These are phyloP conservation scores for Clavispora santaluciae DNA, from an alignment of 805 yeast species.

Conservation along the genomic window DNA sequence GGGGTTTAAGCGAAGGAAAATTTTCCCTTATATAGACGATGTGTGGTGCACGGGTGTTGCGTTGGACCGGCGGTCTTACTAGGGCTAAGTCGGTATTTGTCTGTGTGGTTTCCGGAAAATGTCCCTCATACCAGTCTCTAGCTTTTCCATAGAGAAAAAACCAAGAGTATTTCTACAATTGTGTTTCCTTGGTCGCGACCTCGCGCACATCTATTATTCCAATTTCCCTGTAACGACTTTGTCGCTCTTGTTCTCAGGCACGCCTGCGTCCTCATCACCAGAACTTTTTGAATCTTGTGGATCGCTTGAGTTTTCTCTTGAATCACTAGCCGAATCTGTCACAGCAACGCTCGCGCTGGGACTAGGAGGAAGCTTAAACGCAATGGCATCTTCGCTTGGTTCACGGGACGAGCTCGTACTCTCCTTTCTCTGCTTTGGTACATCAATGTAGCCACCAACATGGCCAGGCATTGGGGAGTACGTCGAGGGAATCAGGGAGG, in stretches of 20 bases:
- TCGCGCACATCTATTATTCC: background rate
- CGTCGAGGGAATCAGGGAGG: slow-evolving; percentile 18
- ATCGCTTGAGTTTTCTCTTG: background rate
- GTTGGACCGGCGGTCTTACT: background rate
- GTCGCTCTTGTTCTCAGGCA: background rate
- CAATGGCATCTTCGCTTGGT: background rate
- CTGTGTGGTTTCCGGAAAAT: too few species aligned
- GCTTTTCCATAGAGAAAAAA: too few species aligned
- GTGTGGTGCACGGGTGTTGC: slow-evolving; percentile 12
- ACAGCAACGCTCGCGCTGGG: background rate
- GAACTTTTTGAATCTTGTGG: background rate
- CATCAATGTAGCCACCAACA: slow-evolving; percentile 19
- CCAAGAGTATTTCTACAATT: background rate
- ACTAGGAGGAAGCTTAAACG: background rate
- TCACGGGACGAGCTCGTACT: background rate
- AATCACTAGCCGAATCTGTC: background rate
- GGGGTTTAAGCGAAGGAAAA: background rate
- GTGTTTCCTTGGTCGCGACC: background rate
- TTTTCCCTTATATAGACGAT: background rate
- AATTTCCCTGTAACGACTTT: background rate
- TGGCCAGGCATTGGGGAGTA: slow-evolving; percentile 19
- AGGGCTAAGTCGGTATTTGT: background rate
- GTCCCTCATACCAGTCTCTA: too few species aligned
- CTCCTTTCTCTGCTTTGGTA: slow-evolving; percentile 7
- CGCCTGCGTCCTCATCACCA: background rate